Conservation (phyloP, 2,329 filamentous ascomycete species). For the Aaosphaeria arxii region DNA sequence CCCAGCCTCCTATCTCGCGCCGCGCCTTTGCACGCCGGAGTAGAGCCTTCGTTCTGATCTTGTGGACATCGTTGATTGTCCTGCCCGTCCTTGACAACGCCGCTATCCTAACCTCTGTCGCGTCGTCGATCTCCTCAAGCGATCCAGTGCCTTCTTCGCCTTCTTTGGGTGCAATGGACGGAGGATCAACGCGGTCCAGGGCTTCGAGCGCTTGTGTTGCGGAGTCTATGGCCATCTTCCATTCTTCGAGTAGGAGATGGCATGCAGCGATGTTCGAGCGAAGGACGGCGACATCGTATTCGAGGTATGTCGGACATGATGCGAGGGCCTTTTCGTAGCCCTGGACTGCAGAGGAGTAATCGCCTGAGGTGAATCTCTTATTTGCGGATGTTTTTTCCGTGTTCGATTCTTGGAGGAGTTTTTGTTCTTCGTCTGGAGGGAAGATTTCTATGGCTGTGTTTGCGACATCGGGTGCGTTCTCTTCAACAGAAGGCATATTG, state of each 20-base stretch:
- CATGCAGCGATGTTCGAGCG: constrained; percentile 88
- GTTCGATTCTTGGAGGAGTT: constrained; percentile 69
- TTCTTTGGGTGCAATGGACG: constrained; percentile 38
- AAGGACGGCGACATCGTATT: constrained; percentile 84
- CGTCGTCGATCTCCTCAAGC: constrained; percentile 59
- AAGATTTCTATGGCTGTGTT: constrained; percentile 23
- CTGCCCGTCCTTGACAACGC: constrained; percentile 27
- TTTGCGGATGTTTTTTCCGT: constrained; percentile 75
- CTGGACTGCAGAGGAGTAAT: constrained; percentile 74
- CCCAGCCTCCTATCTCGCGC: constrained; percentile 72
- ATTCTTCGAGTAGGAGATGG: constrained; percentile 78
- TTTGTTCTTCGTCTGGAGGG: constrained; percentile 30
- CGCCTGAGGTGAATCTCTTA: constrained; percentile 67
- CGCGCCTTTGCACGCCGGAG: constrained; percentile 74
- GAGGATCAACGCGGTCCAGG: constrained; percentile 61
- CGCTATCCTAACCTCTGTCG: constrained; percentile 26
- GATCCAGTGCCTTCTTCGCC: constrained; percentile 49
- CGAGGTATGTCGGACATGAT: constrained; percentile 77
- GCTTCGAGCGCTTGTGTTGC: constrained; percentile 71
- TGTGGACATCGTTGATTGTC: constrained; percentile 60
- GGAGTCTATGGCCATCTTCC: constrained; percentile 75
- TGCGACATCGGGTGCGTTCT: constrained; percentile 3
- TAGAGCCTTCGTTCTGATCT: constrained; percentile 79
- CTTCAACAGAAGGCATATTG: constrained; percentile 2
- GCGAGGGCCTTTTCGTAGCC: constrained; percentile 79